Evolutionary conservation across 139 green algal genomes (phyloP), one percentile per base, ranked within the genome.

Genomic region (Mesotaenium endlicherianum): DNA sequence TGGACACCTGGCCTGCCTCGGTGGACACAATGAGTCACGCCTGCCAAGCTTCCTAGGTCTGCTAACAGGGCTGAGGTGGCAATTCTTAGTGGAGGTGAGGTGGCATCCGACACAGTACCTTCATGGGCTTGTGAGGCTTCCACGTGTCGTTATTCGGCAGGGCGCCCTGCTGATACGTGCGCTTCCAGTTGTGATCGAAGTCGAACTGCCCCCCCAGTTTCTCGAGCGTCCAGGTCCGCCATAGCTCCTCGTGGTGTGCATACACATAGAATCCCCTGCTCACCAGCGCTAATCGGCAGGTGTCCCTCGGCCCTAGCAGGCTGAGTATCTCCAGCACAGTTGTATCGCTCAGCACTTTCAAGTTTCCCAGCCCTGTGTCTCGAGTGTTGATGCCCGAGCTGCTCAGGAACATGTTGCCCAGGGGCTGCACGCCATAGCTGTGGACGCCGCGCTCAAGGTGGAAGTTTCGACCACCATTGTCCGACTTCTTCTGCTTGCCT

Each of bases 171-270:
- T 75, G 17, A 40, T 86, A 91, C 8, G 88, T 91, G 26, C 75
- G 47, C 36, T 81, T 81, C 88, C 88, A 91, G 34, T n/a, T 78
- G 40, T 34, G 39, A 8, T 55, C 45, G 44, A 84, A 88, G 39
- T 36, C 50, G 47, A 82, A 83, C 17, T n/a, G 45, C 14, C 59
- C 70, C 14, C 43, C 45, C 1, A 88, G 0, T 43, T 94, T 91
- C 90, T 98, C 89, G 0, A 98, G 60, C 3, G 92, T 89, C 4
- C 96, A 80, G 0, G 88, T 89, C 57, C 94, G 95, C 95, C 94
- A 99, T 2, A 96, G 85, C 4, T 98, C 96, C 39, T 97, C 91
- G 45, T 93, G 89, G 53, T 93, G 90, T 11, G 67, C 82, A 42
- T 97, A 98, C 77, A 89, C 94, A 86, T 95, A 97, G 11, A 96